Evolutionary conservation across 2,329 filamentous ascomycete species (phyloP).

Genomic region (Paecilomyces formosus): DNA sequence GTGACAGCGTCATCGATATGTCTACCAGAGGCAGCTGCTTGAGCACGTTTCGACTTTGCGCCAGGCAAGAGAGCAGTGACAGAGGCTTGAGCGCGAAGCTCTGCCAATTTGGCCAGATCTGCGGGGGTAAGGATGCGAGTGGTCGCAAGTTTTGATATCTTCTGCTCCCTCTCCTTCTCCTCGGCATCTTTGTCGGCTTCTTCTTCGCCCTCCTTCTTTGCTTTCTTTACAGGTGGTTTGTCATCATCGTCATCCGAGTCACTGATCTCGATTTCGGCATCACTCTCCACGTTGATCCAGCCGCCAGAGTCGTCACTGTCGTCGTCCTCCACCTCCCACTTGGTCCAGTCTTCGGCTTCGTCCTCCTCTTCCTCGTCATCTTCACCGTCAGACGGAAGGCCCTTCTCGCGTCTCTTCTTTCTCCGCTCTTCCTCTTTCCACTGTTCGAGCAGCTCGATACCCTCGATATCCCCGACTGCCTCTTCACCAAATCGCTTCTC

Average conservation of each 20-base stretch:
- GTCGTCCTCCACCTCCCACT: slow-evolving; percentile 55
- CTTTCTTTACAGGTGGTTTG: slow-evolving; percentile 58
- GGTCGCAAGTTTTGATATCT: slow-evolving; percentile 62
- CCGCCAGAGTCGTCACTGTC: slow-evolving; percentile 69
- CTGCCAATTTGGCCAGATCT: slow-evolving; percentile 88
- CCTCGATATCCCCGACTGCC: slow-evolving; percentile 74
- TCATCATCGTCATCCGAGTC: slow-evolving; percentile 65
- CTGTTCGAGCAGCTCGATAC: slow-evolving; percentile 79
- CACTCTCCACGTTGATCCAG: slow-evolving; percentile 85
- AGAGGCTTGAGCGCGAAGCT: slow-evolving; percentile 68
- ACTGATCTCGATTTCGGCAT: slow-evolving; percentile 66
- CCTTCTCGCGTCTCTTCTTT: slow-evolving; percentile 62
- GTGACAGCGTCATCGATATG: slow-evolving; percentile 85
- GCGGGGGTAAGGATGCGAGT: slow-evolving; percentile 91
- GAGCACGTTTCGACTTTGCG: slow-evolving; percentile 37
- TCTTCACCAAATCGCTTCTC: slow-evolving; percentile 79
- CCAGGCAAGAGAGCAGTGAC: slow-evolving; percentile 56
- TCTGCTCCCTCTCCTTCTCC: slow-evolving; percentile 18
- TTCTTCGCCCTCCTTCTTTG: slow-evolving; percentile 41
- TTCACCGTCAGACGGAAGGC: slow-evolving; percentile 54
- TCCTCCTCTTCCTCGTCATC: slow-evolving; percentile 56
- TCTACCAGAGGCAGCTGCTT: slow-evolving; percentile 45
- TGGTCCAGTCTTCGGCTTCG: slow-evolving; percentile 49
- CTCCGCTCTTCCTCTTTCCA: slow-evolving; percentile 89
- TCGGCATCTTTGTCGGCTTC: slow-evolving; percentile 22